Evolutionary conservation across 192 early-diverging fungal species (phyloP).

Genomic region (Coemansia sp.): DNA sequence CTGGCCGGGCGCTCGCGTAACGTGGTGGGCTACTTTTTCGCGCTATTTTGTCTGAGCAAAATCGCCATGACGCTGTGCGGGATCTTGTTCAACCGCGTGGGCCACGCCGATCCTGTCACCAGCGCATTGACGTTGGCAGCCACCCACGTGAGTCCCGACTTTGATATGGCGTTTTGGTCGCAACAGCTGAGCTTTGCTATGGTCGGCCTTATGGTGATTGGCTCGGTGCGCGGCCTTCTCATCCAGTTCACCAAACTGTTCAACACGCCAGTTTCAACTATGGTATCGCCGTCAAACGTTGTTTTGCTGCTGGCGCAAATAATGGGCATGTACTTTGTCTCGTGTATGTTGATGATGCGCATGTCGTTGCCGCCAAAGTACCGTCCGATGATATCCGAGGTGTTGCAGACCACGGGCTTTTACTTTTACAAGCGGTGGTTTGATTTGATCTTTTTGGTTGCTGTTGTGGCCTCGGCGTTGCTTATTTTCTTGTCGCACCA

Average conservation of each 20-base stretch:
- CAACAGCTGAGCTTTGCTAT: conserved; percentile 91
- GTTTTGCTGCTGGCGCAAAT: conserved; percentile 82
- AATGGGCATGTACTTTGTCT: conserved; percentile 91
- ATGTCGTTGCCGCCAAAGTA: conserved; percentile 82
- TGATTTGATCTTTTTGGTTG: conserved; percentile 86
- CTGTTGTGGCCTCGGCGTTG: conserved; percentile 68
- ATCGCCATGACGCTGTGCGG: conserved; percentile 79
- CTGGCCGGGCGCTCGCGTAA: conserved; percentile 78
- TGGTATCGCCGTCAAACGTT: conserved; percentile 72
- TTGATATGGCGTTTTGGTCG: conserved; percentile 84
- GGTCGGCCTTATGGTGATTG: conserved; percentile 86
- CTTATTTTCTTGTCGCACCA: conserved; percentile 73
- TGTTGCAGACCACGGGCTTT: conserved; percentile 81
- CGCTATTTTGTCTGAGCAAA: conserved; percentile 88
- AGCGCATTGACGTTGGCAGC: conserved; percentile 71
- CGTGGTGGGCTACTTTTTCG: conserved; percentile 81
- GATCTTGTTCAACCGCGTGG: conserved; percentile 71
- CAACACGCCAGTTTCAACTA: conserved; percentile 62
- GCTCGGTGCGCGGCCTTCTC: conserved; percentile 85
- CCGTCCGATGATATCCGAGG: conserved; percentile 75
- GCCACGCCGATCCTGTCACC: conserved; percentile 82
- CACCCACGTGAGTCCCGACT: conserved; percentile 60
- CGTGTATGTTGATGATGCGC: conserved; percentile 90
- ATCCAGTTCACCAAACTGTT: conserved; percentile 81
- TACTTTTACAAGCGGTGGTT: conserved; percentile 94